These are phyloP conservation scores for Anthostomella pinea DNA, from an alignment of 2,329 filamentous ascomycete genomes.

Conservation along the genomic window DNA sequence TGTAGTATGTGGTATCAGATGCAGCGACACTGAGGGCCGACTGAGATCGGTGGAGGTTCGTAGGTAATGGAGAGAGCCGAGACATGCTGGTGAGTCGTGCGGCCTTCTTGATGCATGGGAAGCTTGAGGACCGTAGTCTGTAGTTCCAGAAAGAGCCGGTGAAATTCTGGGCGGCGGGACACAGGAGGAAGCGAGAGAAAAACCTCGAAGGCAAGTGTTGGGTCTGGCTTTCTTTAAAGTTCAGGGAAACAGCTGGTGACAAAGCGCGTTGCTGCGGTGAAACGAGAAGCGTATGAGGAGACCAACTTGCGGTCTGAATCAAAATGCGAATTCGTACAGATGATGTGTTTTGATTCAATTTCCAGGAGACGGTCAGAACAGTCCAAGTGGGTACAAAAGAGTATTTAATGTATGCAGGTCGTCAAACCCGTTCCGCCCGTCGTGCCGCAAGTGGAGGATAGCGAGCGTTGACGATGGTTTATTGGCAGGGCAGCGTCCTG, in stretches of 20 bases:
- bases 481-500: constrained; percentile 4
- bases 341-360: constrained; percentile 13
- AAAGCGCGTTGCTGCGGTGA: constrained; percentile 13
- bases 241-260: constrained; percentile 4
- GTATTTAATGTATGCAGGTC: constrained; percentile 10
- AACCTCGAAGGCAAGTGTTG: no score
- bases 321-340: no score
- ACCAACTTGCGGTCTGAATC: constrained; percentile 24
- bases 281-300: constrained; percentile 7
- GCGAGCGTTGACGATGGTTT: constrained; percentile 6
- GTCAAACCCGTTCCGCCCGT: constrained; percentile 8
- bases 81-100: constrained; percentile 21
- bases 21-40: constrained; percentile 42
- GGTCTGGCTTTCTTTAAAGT: constrained; percentile 1
- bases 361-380: constrained; percentile 11
- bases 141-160: neutral
- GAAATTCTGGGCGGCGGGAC: neutral
- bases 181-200: neutral
- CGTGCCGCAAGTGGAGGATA: constrained; percentile 8
- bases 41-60: constrained; percentile 25
- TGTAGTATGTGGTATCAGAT: constrained; percentile 53
- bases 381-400: constrained; percentile 16
- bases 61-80: constrained; percentile 18
- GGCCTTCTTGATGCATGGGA: constrained; percentile 2
- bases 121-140: neutral